These are phyloP conservation scores for Clavispora asparagi DNA, from an alignment of 805 yeast genomes.

Conservation along the genomic window DNA sequence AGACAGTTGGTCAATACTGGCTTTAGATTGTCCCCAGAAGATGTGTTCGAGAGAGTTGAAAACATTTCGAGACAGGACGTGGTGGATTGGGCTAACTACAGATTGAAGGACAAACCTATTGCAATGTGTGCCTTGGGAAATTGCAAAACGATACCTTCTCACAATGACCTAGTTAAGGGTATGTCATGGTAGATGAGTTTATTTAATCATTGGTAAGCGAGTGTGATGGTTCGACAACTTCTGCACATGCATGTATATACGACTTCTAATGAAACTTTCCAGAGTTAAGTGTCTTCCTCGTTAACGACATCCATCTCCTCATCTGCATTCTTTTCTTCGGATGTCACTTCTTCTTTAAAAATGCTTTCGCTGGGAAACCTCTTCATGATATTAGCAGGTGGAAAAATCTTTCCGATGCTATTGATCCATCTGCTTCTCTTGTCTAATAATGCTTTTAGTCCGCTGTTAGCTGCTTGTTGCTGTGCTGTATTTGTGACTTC, in stretches of 20 bases:
- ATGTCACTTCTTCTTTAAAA: constrained; percentile 37
- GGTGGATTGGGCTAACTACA: constrained; percentile 80
- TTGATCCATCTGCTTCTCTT: constrained; percentile 86
- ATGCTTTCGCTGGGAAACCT: constrained; percentile 64
- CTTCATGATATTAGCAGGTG: constrained; percentile 62
- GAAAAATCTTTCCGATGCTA: constrained; percentile 83
- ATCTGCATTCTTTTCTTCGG: constrained; percentile 30
- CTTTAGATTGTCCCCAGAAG: constrained; percentile 64
- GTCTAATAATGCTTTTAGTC: constrained; percentile 73
- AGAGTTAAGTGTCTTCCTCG: constrained; percentile 7
- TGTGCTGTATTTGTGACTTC: constrained; percentile 32
- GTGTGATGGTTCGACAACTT: background rate
- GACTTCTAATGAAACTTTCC: background rate
- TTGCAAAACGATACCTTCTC: constrained; percentile 64
- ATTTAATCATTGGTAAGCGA: background rate
- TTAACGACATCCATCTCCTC: constrained; percentile 22
- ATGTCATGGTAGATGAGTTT: constrained; percentile 20
- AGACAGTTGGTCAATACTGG: constrained; percentile 97
- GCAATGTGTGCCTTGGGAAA: constrained; percentile 93
- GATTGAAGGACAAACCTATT: constrained; percentile 69
- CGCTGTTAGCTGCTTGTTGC: constrained; percentile 71
- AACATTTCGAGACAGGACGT: constrained; percentile 75
- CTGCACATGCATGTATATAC: constrained; percentile 1
- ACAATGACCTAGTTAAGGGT: constrained; percentile 47
- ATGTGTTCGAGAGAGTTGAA: constrained; percentile 70